phyloP scores from a whole-genome alignment of 2,329 filamentous ascomycete species.

The Claviceps quebecensis region DNA sequence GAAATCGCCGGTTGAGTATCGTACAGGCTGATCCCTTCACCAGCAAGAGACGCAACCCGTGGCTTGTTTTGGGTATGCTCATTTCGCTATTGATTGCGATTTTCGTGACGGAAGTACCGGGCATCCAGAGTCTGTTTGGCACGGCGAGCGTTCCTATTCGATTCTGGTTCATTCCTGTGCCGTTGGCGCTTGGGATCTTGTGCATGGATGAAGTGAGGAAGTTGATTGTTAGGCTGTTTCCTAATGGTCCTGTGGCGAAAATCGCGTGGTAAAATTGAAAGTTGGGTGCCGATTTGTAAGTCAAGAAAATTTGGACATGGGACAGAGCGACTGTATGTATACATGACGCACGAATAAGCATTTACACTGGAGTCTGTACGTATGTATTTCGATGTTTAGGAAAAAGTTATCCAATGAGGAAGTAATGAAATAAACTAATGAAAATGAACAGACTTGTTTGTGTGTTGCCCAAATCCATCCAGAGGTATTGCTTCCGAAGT shows the following conservation, averaged over 20 bases:
- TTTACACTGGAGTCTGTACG: no score
- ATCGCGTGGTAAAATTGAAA: slow-evolving; percentile 30
- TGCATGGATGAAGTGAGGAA: slow-evolving; percentile 39
- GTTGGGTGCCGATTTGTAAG: not conserved
- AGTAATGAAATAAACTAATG: no score
- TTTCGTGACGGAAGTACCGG: slow-evolving; percentile 38
- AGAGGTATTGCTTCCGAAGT: no score
- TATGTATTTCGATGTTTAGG: no score
- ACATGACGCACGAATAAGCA: not conserved
- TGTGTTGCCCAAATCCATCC: no score
- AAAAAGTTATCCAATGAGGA: no score
- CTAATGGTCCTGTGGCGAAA: slow-evolving; percentile 28
- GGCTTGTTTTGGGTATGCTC: slow-evolving; percentile 30
- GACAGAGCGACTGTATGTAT: not conserved
- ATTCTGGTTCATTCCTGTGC: slow-evolving; percentile 38
- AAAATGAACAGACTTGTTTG: no score
- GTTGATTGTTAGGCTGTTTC: slow-evolving; percentile 30
- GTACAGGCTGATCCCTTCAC: slow-evolving; percentile 36
- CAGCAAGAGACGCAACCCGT: slow-evolving; percentile 32
- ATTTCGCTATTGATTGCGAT: slow-evolving; percentile 36
- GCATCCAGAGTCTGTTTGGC: slow-evolving; percentile 32
- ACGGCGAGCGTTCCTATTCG: slow-evolving; percentile 36
- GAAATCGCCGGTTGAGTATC: slow-evolving; percentile 37
- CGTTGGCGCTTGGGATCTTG: slow-evolving; percentile 34
- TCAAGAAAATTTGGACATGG: not conserved